Evolutionary conservation across 2,329 filamentous ascomycete species (phyloP).

Genomic region (Xylariaceae sp.): DNA sequence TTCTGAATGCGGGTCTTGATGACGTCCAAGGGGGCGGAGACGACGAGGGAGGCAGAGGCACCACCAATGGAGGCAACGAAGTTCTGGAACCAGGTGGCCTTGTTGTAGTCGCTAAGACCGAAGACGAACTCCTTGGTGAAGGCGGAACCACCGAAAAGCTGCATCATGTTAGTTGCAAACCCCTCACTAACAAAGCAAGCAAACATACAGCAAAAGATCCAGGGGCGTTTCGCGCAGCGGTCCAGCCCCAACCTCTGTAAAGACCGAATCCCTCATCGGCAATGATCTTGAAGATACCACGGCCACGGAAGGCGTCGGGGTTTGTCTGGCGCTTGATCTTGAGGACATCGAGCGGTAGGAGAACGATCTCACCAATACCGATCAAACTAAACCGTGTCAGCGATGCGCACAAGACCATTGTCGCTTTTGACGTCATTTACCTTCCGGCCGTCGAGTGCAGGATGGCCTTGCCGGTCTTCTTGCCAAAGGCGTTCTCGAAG

Average conservation of each 20-base stretch:
- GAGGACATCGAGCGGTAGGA: constrained; percentile 90
- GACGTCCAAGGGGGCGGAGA: constrained; percentile 93
- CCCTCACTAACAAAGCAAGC: neutral
- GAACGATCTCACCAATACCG: constrained; percentile 93
- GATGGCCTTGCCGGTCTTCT: constrained; percentile 96
- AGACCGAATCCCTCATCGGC: constrained; percentile 91
- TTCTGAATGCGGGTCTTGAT: constrained; percentile 99
- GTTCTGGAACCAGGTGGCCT: constrained; percentile 90
- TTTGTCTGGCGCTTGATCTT: constrained; percentile 99
- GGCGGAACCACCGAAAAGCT: constrained; percentile 95
- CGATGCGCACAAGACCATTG: neutral
- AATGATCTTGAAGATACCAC: constrained; percentile 84
- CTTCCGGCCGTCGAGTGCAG: constrained; percentile 95
- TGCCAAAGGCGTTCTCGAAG: constrained; percentile 88
- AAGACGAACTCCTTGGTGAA: constrained; percentile 97
- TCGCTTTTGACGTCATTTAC: constrained; percentile 37
- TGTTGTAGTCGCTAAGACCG: constrained; percentile 88
- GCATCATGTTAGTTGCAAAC: constrained; percentile 23
- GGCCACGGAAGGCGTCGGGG: constrained; percentile 93
- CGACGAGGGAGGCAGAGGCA: constrained; percentile 88
- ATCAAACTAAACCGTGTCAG: constrained; percentile 65
- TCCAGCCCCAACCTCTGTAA: constrained; percentile 97
- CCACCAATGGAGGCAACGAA: constrained; percentile 94
- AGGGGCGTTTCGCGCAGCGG: constrained; percentile 90
- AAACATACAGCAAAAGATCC: constrained; percentile 85